phyloP scores from a whole-genome alignment of 192 early-diverging fungal species.

The Allomyces javanicus region DNA sequence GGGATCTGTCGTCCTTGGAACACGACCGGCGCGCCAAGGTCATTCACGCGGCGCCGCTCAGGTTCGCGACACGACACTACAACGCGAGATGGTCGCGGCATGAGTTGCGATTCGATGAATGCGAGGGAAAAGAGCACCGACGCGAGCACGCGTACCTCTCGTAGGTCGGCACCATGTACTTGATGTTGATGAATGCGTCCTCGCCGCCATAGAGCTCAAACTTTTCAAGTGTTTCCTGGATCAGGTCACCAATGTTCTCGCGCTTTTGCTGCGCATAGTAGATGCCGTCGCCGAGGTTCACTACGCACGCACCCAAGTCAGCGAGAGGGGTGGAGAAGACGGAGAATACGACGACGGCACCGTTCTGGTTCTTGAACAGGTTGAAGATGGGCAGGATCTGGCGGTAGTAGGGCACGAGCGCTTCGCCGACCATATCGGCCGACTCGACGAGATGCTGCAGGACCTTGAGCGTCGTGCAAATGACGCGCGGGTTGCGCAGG shows the following conservation, averaged over 20 bases:
- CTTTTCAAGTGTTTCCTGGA: constrained; percentile 42
- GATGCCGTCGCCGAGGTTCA: constrained; percentile 41
- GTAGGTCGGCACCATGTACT: constrained; percentile 36
- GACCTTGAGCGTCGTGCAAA: constrained; percentile 37
- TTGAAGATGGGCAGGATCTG: constrained; percentile 43
- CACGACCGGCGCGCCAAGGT: too few species aligned
- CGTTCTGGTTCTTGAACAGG: constrained; percentile 43
- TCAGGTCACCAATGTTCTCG: constrained; percentile 43
- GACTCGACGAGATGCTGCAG: constrained; percentile 41
- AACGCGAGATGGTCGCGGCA: too few species aligned
- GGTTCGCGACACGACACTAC: too few species aligned
- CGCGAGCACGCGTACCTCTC: constrained; percentile 2
- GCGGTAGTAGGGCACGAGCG: constrained; percentile 39
- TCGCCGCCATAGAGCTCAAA: constrained; percentile 42
- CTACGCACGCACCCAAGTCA: constrained; percentile 9
- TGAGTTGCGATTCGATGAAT: too few species aligned
- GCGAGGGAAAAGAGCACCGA: too few species aligned
- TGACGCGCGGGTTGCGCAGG: constrained; percentile 40
- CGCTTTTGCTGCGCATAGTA: constrained; percentile 46
- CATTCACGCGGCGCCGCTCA: too few species aligned
- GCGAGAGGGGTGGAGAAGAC: background rate
- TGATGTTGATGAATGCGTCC: constrained; percentile 50
- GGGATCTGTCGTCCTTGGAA: too few species aligned
- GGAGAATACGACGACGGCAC: constrained; percentile 6
- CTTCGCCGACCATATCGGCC: constrained; percentile 42